Percentiles rank a stretch among this genome's conserved stretches.
phyloP scores from a whole-genome alignment of 202 grass and related monocot species.

The Panicum hallii region DNA sequence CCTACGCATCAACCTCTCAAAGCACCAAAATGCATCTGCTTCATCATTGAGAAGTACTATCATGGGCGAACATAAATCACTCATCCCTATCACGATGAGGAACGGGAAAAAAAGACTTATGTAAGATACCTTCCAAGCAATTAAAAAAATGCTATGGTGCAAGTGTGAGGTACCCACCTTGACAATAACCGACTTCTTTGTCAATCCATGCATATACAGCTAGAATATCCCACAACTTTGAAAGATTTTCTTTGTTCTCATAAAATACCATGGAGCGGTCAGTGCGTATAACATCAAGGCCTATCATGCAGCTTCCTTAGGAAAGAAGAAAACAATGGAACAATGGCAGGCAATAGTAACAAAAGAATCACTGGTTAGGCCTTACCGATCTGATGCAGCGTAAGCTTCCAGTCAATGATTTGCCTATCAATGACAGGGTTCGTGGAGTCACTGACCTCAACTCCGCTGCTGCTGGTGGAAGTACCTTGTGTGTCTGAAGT shows the following conservation, averaged over 20 bases:
- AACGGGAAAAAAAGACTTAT: background rate
- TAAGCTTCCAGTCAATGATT: slow-evolving; percentile 92
- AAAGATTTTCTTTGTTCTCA: slow-evolving; percentile 87
- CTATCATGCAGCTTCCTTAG: slow-evolving; percentile 35
- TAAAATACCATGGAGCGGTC: slow-evolving; percentile 90
- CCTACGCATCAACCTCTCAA: slow-evolving; percentile 95
- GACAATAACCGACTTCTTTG: slow-evolving; percentile 96
- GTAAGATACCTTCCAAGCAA: background rate
- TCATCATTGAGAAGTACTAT: slow-evolving; percentile 93
- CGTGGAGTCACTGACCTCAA: slow-evolving; percentile 15
- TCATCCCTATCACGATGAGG: slow-evolving; percentile 75
- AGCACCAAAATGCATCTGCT: slow-evolving; percentile 97
- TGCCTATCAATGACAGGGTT: slow-evolving; percentile 50
- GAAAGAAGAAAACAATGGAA: slow-evolving; percentile 13
- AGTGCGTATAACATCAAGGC: slow-evolving; percentile 96
- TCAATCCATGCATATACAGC: slow-evolving; percentile 98
- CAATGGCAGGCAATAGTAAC: background rate
- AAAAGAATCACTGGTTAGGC: slow-evolving; percentile 16
- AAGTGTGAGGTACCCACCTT: slow-evolving; percentile 60
- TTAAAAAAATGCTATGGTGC: slow-evolving; percentile 8
- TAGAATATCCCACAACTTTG: slow-evolving; percentile 93
- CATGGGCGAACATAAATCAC: slow-evolving; percentile 99
- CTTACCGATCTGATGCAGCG: slow-evolving; percentile 90
- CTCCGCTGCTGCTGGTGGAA: slow-evolving; percentile 20
- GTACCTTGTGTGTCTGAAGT: slow-evolving; percentile 35